Conservation (phyloP, 768 basidiomycete species). For the Auricularia sp. region DNA sequence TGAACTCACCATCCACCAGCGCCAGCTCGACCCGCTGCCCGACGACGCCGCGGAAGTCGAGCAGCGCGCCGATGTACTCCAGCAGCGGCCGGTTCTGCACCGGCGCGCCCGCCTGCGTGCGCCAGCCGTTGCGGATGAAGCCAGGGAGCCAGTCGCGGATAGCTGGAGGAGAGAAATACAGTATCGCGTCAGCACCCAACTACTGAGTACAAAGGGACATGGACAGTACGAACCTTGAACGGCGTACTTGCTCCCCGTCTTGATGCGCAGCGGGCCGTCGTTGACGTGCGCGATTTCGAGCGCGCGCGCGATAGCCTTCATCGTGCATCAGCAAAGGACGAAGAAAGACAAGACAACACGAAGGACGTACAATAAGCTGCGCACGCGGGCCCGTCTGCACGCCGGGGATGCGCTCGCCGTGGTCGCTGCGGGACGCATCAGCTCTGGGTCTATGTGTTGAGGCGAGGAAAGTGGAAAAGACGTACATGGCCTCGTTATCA, state of each 20-base stretch:
- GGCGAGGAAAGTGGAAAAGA: too few relatives aligned
- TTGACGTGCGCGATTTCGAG: not conserved
- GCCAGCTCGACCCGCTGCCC: not conserved
- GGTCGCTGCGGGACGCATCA: not conserved
- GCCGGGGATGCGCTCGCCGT: not conserved
- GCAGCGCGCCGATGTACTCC: constrained; percentile 52
- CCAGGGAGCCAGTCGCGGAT: constrained; percentile 53
- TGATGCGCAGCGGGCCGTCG: not conserved
- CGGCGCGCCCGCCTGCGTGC: constrained; percentile 33
- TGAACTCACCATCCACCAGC: not conserved
- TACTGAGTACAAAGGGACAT: not conserved
- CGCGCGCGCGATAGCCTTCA: not conserved
- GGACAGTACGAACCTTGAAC: not conserved
- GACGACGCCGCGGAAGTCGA: constrained; percentile 38
- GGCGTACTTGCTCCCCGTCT: not conserved
- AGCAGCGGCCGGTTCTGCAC: constrained; percentile 72
- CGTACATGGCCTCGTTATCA: too few relatives aligned
- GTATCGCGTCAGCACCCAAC: not conserved
- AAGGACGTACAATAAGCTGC: not conserved
- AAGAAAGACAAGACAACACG: not conserved
- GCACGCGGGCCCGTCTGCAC: not conserved
- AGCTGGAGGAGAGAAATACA: constrained; percentile 31
- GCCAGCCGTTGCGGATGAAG: constrained; percentile 54
- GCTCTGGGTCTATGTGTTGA: too few relatives aligned
- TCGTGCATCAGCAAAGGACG: not conserved